Base-by-base conservation (phyloP, 441 rosid species). In the Hura crepitans region DNA sequence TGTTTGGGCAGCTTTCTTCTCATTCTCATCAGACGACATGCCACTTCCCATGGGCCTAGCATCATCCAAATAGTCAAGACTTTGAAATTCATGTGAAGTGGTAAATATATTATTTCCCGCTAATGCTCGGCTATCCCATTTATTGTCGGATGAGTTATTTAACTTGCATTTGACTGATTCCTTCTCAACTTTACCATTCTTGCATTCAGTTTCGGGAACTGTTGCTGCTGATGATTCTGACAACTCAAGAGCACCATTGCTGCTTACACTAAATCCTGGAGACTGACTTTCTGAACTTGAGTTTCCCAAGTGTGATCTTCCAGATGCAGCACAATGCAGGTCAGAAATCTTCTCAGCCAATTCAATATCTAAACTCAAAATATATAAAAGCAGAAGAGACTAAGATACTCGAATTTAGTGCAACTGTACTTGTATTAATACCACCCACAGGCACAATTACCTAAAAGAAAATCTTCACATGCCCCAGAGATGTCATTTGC, bases 281-380 rank as follows among this genome's bases (percentile, higher is more conserved):
- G 97, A 85, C 79, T 62, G 85, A 81, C 94, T 83, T 80, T 87
- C 90, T 46, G 88, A 82, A 79, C 84, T 82, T 22, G 86, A 83
- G 80, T 79, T 83, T 30, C 71, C 79, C 33, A 81, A 56, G 62
- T 35, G 70, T 50, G 71, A 65, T 64, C 78, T 81, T 66, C 82
- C 78, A 46, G 14, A 65, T 4, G 75, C 80, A 63, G 71, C 76
- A 74, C 72, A 77, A 60, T 80, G 85, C 62, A 78, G 70, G 65
- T 75, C 78, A 66, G 87, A 77, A 47, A 71, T 75, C 65, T 89
- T 81, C 65, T 84, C 84, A 59, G 85, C 82, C 72, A 80, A 73
- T 74, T 87, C 89, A 75, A 87, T 58, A 72, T 93, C 96, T 93
- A 86, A 69, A 75, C 20, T 22, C 33, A 18, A 62, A 77, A 72